Percentiles rank a stretch among this genome's conserved stretches.
These are phyloP conservation scores for Adansonia grandidieri DNA, from an alignment of 441 rosid genomes.

Conservation along the genomic window DNA sequence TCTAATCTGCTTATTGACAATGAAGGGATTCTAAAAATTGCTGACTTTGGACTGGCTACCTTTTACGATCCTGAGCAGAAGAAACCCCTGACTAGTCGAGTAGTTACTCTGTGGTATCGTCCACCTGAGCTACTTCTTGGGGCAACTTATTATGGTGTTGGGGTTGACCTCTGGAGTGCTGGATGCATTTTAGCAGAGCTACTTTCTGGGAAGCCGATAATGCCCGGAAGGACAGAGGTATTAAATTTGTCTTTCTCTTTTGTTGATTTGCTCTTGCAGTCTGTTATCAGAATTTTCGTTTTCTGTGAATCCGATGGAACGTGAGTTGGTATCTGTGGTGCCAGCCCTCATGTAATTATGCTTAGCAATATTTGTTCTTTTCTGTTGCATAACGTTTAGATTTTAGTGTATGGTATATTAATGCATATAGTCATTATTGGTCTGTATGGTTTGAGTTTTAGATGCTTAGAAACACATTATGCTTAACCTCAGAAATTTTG, in stretches of 20 bases:
- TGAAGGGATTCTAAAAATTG: slow-evolving; percentile 77
- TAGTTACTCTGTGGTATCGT: slow-evolving; percentile 94
- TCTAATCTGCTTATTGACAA: slow-evolving; percentile 81
- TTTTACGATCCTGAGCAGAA: slow-evolving; percentile 61
- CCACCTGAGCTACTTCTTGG: slow-evolving; percentile 95
- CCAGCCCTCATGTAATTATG: not conserved
- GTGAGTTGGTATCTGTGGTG: not conserved
- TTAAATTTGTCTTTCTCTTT: slow-evolving; percentile 7
- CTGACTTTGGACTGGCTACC: slow-evolving; percentile 90
- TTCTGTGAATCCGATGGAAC: slow-evolving; percentile 16
- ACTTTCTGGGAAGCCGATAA: slow-evolving; percentile 82
- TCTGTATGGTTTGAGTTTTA: not conserved
- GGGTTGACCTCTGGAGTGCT: slow-evolving; percentile 94
- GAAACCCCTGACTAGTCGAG: slow-evolving; percentile 85
- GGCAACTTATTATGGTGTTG: slow-evolving; percentile 66
- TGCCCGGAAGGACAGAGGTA: slow-evolving; percentile 96
- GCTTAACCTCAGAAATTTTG: not conserved
- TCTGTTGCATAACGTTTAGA: slow-evolving; percentile 16
- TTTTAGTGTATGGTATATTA: not conserved
- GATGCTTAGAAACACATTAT: slow-evolving; percentile 15
- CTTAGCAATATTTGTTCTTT: slow-evolving; percentile 20
- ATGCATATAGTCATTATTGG: not conserved
- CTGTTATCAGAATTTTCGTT: not conserved
- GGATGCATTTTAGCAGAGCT: slow-evolving; percentile 95
- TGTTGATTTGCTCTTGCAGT: slow-evolving; percentile 1